Evolutionary conservation across 2,329 filamentous ascomycete species (phyloP).

Genomic region (Pseudofabraea citricarpa): DNA sequence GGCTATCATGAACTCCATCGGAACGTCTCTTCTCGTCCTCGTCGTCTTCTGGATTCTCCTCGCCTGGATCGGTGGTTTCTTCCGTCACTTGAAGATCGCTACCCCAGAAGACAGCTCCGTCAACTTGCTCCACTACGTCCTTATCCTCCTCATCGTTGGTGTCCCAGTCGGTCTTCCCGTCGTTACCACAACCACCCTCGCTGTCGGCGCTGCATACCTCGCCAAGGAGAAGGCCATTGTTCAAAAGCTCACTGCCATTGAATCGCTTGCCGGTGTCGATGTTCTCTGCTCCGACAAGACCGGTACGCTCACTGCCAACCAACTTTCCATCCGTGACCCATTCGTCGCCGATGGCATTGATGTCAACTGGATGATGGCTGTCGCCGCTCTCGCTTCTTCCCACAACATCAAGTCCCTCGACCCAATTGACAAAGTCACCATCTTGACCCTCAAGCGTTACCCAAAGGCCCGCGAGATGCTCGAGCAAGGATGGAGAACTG

Average conservation of each 20-base stretch:
- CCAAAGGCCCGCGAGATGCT: conserved; percentile 74
- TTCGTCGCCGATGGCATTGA: conserved; percentile 73
- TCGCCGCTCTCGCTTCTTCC: conserved; percentile 70
- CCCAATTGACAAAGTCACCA: conserved; percentile 75
- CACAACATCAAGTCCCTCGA: conserved; percentile 77
- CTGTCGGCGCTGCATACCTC: conserved; percentile 72
- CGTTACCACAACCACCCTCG: conserved; percentile 72
- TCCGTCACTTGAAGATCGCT: conserved; percentile 62
- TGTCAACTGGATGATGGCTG: conserved; percentile 82
- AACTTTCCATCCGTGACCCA: conserved; percentile 71
- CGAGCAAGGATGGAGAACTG: conserved; percentile 68
- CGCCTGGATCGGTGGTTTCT: conserved; percentile 76
- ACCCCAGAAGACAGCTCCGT: conserved; percentile 51
- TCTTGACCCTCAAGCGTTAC: conserved; percentile 70
- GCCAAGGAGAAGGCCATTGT: conserved; percentile 76
- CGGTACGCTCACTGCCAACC: conserved; percentile 70
- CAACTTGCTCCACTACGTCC: conserved; percentile 63
- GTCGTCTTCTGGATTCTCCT: conserved; percentile 74
- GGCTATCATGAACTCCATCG: conserved; percentile 79
- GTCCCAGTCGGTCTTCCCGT: conserved; percentile 76
- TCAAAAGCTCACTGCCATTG: conserved; percentile 74
- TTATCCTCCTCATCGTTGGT: conserved; percentile 72
- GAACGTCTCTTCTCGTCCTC: conserved; percentile 67
- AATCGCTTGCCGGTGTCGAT: conserved; percentile 71
- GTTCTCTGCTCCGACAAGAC: conserved; percentile 81